Base-by-base conservation (phyloP, 495 filamentous ascomycete genomes). In the Cercophora samala region DNA sequence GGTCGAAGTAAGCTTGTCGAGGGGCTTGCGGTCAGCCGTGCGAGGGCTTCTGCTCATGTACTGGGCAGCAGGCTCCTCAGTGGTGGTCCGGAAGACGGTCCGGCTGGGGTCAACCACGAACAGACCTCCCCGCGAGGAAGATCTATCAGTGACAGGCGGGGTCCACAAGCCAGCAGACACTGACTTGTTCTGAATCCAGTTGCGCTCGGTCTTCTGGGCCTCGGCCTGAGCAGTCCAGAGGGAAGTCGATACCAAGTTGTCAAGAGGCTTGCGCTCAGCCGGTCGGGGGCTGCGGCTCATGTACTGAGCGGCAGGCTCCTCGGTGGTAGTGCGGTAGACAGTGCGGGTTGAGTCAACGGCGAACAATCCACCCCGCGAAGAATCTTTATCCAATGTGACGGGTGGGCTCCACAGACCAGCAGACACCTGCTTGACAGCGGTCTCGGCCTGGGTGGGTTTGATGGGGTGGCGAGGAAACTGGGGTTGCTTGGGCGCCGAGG, bases 241-340 rank as follows among this genome's bases (percentile, higher is more conserved):
- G 11, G 55, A 53, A 6, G 62, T 69, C 9, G 80, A 81, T 19
- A 71, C 64, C 46, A 79, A 63, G 5, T 8, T 64, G 9, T 73
- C 70, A 17, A 79, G 55, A 11, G 78, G 71, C 65, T 72, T 69
- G 19, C 70, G 62, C 21, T 68, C 65, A 3, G 60, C 64, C n/a
- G 72, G 66, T 13, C 73, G 78, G 25, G 70, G 66, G 18, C 60
- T 72, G 59, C 69, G 76, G 29, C 65, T 66, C 62, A 76, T 73
- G 23, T 69, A 60, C 60, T 73, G 69, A 51, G 77, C 78, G 52
- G 74, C 77, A 54, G 78, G 76, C 63, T 77, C 72, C 66, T 75
- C 68, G 22, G 73, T 55, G 17, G 77, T 79, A 26, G 73, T 76
- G 22, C 78, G 78, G 64, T 66, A 76, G 42, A 71, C 69, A 15